phyloP scores from a whole-genome alignment of 306 rosid genomes.

The Pueraria montana region DNA sequence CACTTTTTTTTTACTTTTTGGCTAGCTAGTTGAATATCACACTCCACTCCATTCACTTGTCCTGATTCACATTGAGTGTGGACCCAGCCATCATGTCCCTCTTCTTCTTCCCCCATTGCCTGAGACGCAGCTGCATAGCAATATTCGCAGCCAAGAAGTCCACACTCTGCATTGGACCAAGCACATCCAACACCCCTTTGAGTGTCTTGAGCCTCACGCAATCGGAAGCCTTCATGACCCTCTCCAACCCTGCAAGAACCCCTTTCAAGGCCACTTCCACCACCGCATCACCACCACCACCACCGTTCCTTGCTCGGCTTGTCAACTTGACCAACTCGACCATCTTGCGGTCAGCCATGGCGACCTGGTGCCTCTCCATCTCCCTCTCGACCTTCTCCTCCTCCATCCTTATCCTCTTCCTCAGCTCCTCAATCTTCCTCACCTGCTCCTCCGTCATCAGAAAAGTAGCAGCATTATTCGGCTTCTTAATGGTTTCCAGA shows the following conservation, averaged over 20 bases:
- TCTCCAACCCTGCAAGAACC: constrained; percentile 64
- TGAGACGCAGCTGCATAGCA: constrained; percentile 57
- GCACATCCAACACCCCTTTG: constrained; percentile 70
- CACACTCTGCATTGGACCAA: constrained; percentile 73
- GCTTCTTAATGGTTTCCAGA: not conserved
- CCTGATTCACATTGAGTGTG: not conserved
- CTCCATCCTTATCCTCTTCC: constrained; percentile 45
- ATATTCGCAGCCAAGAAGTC: constrained; percentile 65
- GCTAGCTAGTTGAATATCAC: not conserved
- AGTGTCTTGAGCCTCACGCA: constrained; percentile 77
- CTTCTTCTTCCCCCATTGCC: constrained; percentile 57
- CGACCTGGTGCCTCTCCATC: constrained; percentile 56
- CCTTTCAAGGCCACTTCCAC: constrained; percentile 60
- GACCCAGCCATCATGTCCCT: not conserved
- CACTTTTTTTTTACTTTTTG: not conserved
- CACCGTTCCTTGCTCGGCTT: constrained; percentile 11
- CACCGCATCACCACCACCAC: not conserved
- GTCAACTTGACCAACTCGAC: constrained; percentile 55
- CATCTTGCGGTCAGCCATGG: constrained; percentile 67
- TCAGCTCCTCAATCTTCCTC: constrained; percentile 37
- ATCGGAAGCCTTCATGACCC: constrained; percentile 76
- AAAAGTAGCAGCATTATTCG: not conserved
- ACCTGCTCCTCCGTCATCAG: constrained; percentile 35
- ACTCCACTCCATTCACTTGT: constrained; percentile 8
- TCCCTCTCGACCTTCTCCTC: constrained; percentile 58